These are phyloP conservation scores for Sutorius eximius DNA, from an alignment of 1,284 basidiomycete genomes.

Conservation along the genomic window DNA sequence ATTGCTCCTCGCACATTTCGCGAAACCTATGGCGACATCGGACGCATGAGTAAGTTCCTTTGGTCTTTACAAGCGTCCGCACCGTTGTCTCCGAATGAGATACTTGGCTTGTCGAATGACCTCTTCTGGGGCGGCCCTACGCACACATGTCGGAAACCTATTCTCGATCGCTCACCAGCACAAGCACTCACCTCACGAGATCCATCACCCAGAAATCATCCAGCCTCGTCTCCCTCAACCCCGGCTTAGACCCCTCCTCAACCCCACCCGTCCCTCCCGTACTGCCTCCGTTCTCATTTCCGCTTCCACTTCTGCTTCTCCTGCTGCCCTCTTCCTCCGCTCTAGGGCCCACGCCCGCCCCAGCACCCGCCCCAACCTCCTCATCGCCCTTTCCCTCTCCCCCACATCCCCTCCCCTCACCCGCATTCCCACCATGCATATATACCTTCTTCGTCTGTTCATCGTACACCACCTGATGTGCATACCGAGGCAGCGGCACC, in stretches of 20 bases:
- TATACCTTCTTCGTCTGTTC: conserved; percentile 53
- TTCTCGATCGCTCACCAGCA: not conserved
- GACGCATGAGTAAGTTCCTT: not conserved
- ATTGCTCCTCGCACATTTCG: conserved; percentile 70
- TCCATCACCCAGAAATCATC: conserved; percentile 78
- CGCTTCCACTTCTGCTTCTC: not conserved
- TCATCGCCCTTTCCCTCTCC: conserved; percentile 22
- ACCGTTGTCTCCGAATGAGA: conserved; percentile 70
- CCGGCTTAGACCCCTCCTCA: conserved; percentile 21
- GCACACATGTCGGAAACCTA: not conserved
- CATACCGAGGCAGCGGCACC: conserved; percentile 60
- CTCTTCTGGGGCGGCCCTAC: conserved; percentile 57
- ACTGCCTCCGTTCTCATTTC: not conserved
- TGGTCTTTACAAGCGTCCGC: conserved; percentile 15
- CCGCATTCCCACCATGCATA: conserved; percentile 73
- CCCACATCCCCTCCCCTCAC: conserved; percentile 28
- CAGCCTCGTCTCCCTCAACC: conserved; percentile 47
- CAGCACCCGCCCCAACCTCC: not conserved
- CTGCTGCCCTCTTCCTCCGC: not conserved
- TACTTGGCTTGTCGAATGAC: conserved; percentile 61
- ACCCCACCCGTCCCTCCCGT: not conserved
- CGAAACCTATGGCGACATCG: conserved; percentile 53
- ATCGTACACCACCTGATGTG: conserved; percentile 76
- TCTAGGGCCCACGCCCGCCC: not conserved
- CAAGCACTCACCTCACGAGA: conserved; percentile 50